A percentile compares a stretch with the other conserved stretches of the same genome.
These are phyloP conservation scores for Microsporum audouinii DNA, from an alignment of 2,329 filamentous ascomycete genomes.

Conservation along the genomic window DNA sequence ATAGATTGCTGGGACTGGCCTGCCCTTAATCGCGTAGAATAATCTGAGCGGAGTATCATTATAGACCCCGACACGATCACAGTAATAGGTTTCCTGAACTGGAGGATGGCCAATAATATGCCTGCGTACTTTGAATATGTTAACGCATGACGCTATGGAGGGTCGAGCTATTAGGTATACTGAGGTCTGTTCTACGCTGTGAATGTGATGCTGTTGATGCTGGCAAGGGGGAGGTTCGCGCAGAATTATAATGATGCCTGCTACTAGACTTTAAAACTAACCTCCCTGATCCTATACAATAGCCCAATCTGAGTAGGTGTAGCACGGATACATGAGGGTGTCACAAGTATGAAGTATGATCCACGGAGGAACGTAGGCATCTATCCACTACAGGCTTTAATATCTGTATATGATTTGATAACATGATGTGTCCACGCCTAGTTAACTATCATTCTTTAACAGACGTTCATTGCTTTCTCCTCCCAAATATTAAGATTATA, in stretches of 20 bases:
- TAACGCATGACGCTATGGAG: slow-evolving; percentile 13
- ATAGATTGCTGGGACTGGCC: slow-evolving; percentile 10
- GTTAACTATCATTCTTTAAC: no score
- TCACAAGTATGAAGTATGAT: no score
- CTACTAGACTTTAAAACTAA: slow-evolving; percentile 13
- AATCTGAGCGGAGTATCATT: slow-evolving; percentile 15
- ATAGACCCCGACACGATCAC: slow-evolving; percentile 13
- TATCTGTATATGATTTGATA: no score
- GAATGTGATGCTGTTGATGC: slow-evolving; percentile 10
- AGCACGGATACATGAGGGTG: no score
- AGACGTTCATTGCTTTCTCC: no score
- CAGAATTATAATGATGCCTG: slow-evolving; percentile 12
- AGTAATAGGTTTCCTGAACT: slow-evolving; percentile 15
- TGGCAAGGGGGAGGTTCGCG: slow-evolving; percentile 9
- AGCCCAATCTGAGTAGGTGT: no score
- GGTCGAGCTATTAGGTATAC: slow-evolving; percentile 13
- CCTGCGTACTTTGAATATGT: slow-evolving; percentile 16
- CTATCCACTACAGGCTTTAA: no score
- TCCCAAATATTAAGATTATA: no score
- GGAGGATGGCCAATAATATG: slow-evolving; percentile 15
- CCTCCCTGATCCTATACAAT: slow-evolving; percentile 1
- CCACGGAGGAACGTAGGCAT: no score
- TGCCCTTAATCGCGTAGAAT: slow-evolving; percentile 13
- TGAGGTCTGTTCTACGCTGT: slow-evolving; percentile 14
- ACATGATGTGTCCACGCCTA: no score